phyloP scores from a whole-genome alignment of 73 alveolate genomes.

The Paramecium tetraurelia region DNA sequence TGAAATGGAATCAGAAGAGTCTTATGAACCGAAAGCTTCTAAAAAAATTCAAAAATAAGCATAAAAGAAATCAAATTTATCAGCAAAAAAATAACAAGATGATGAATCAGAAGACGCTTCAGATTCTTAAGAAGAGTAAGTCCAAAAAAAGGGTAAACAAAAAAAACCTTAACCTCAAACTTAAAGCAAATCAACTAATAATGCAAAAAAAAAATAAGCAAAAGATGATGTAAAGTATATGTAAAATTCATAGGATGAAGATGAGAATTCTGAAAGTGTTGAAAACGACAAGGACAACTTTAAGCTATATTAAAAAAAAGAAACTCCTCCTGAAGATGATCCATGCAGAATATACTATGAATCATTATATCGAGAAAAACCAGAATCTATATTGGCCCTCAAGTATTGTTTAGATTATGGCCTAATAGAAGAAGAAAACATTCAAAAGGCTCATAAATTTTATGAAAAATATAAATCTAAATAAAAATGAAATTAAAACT shows the following conservation, averaged over 20 bases:
- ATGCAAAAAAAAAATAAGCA: neutral
- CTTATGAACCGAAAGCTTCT: neutral
- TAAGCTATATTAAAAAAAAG: conserved; percentile 32
- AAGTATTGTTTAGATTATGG: conserved; percentile 86
- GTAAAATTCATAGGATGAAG: neutral
- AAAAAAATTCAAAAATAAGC: neutral
- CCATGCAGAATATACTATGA: conserved; percentile 86
- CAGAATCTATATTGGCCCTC: conserved; percentile 78
- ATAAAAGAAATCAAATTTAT: neutral
- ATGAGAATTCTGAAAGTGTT: conserved; percentile 21
- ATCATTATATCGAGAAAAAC: conserved; percentile 79
- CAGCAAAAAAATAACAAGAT: neutral
- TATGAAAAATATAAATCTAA: conserved; percentile 1
- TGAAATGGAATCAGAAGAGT: neutral
- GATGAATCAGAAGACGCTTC: neutral
- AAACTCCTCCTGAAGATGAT: conserved; percentile 81
- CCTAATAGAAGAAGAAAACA: conserved; percentile 66
- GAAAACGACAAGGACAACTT: conserved; percentile 7
- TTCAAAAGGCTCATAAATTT: neutral
- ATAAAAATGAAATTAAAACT: neutral
- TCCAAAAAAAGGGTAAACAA: neutral
- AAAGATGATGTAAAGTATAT: neutral
- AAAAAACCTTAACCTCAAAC: neutral
- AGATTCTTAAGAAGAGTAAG: neutral
- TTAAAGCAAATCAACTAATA: neutral